phyloP scores from a whole-genome alignment of 768 basidiomycete genomes.

The Kwoniella bestiolae region DNA sequence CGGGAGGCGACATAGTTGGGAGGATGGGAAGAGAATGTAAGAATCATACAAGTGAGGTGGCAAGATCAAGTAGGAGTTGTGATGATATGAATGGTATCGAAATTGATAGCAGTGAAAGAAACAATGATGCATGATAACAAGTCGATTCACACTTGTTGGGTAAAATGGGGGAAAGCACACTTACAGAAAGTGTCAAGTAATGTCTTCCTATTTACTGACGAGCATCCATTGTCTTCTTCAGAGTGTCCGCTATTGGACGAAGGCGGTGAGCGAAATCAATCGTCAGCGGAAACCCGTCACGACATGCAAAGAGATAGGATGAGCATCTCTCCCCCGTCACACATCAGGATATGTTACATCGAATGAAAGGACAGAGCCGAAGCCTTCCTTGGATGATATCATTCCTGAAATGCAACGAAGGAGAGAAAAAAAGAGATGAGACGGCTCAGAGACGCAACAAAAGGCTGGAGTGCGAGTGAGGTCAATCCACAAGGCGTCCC shows the following conservation, averaged over 20 bases:
- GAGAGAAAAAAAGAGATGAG: constrained; percentile 1
- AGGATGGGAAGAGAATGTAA: background rate
- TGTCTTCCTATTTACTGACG: background rate
- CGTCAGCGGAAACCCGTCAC: constrained; percentile 2
- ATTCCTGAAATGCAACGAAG: background rate
- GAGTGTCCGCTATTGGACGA: constrained; percentile 6
- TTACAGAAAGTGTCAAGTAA: background rate
- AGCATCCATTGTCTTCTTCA: constrained; percentile 4
- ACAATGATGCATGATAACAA: too few species aligned
- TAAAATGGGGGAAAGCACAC: too few species aligned
- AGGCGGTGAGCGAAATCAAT: background rate
- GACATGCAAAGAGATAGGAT: too few species aligned
- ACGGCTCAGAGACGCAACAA: constrained; percentile 42
- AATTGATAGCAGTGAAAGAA: too few species aligned
- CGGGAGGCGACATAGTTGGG: constrained; percentile 1
- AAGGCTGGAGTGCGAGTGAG: constrained; percentile 41
- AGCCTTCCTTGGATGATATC: too few species aligned
- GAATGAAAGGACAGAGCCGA: background rate
- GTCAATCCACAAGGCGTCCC: constrained; percentile 51
- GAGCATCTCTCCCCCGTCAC: background rate
- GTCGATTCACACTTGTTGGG: too few species aligned
- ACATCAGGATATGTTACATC: background rate
- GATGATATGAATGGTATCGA: too few species aligned
- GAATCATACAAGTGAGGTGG: background rate
- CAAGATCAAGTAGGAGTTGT: too few species aligned